Evolutionary conservation across 169 alveolate species (phyloP), one percentile per base, ranked within the genome.

Genomic region (Plasmodium reichenowi): DNA sequence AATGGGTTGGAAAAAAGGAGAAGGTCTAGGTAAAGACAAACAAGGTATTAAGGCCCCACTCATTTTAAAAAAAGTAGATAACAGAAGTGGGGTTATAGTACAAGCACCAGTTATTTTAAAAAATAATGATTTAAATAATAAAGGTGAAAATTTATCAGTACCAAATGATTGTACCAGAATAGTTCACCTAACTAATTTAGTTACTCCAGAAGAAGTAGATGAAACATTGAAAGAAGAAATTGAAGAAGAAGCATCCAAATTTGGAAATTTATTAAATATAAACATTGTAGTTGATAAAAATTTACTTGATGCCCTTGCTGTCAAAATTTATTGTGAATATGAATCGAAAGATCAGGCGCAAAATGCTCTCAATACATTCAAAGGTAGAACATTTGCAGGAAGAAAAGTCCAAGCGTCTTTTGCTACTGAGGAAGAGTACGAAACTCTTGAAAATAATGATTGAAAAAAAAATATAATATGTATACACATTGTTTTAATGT

Each of bases 1-100:
- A 83, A 93, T 96, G 96, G 98, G 98, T 10, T 96, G 98, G 98
- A 95, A 95, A 78, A 95, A 94, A 72, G 98, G 98, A 7, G 96
- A 94, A 68, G 98, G 98, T 1, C 80, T 96, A 78, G 98, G 98
- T 24, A 93, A 91, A 70, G 90, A 95, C 59, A 95, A 93, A 38
- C 98, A 96, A 76, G 98, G 98, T 5, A 96, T 96, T 22, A 93
- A 92, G 10, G 96, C 97, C 5, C 97, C 97, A 20, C 91, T 96
- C 50, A 95, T 96, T 17, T 96, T 96, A 38, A 92, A 94, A 48
- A 93, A 93, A 74, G 89, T 92, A 8, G 96, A 94, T 68, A 95
- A 93, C 89, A 76, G 95, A 71, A 93, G 95, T 72, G 98, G 97
- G 13, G 96, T 95, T n/a, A 96, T 96, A 17, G 96, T 95, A 9